These are phyloP conservation scores for Lagenidium giganteum DNA, from an alignment of 352 stramenopile species.

Conservation along the genomic window DNA sequence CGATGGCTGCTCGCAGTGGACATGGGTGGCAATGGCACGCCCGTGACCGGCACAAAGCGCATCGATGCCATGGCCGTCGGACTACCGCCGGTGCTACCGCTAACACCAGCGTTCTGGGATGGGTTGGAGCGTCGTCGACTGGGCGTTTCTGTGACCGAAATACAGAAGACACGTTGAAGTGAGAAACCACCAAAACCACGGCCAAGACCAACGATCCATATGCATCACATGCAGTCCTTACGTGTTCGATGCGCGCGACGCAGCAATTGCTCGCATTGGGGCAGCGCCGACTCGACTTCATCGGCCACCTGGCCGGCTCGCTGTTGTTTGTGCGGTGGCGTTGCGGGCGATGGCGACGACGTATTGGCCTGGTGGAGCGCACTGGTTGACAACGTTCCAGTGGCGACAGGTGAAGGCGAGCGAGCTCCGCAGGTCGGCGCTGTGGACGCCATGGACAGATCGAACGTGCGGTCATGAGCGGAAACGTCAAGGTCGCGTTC, in stretches of 20 bases:
- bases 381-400: background rate
- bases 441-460: conserved; percentile 1
- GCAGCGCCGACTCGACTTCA: conserved; percentile 46
- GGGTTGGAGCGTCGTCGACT: too few species aligned
- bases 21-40: too few species aligned
- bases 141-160: too few species aligned
- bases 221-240: background rate
- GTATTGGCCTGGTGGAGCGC: background rate
- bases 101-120: too few species aligned
- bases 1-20: too few species aligned
- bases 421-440: background rate
- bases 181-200: too few species aligned
- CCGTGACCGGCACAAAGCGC: too few species aligned
- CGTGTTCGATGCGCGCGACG: too few species aligned
- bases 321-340: conserved; percentile 19
- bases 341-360: background rate
- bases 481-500: background rate
- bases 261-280: conserved; percentile 48
- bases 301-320: conserved; percentile 36
- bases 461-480: background rate
- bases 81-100: too few species aligned
- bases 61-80: too few species aligned
- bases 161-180: too few species aligned
- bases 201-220: background rate
- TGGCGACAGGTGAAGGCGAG: too few species aligned